Percentiles rank a stretch among this genome's conserved stretches.
Conservation (phyloP, 805 yeast species). For the Suhomyces canberraensis region DNA sequence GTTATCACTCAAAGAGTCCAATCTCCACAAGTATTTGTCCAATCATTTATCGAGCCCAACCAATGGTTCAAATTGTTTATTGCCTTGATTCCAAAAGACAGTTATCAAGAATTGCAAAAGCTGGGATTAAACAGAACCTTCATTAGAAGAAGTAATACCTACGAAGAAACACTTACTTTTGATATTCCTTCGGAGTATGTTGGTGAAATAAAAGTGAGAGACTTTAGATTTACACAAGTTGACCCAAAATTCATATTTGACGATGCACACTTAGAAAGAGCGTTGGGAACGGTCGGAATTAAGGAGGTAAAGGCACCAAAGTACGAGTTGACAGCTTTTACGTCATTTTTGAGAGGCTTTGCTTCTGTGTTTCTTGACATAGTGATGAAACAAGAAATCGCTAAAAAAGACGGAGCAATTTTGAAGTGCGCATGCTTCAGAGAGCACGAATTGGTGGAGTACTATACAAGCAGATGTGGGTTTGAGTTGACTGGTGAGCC, state of each 20-base stretch:
- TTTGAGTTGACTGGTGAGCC: not conserved
- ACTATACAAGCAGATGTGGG: not conserved
- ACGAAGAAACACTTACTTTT: not conserved
- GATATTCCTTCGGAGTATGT: not conserved
- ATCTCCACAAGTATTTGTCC: too few species aligned
- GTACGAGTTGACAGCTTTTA: not conserved
- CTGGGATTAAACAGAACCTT: not conserved
- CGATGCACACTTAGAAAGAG: not conserved
- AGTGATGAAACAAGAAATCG: too few species aligned
- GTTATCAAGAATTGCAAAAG: not conserved
- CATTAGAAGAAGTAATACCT: not conserved
- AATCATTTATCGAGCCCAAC: too few species aligned
- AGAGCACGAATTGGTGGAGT: not conserved
- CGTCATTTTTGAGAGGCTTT: not conserved
- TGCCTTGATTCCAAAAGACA: not conserved
- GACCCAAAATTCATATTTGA: not conserved
- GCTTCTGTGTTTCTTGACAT: not conserved
- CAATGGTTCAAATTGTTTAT: too few species aligned
- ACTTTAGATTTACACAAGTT: too few species aligned
- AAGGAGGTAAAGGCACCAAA: not conserved
- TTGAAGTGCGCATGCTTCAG: too few species aligned
- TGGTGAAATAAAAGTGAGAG: not conserved
- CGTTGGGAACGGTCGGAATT: not conserved
- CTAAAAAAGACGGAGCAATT: too few species aligned
- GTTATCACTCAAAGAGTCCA: too few species aligned